Percentiles rank a stretch among this genome's conserved stretches.
These are phyloP conservation scores for Sphaceloma murrayae DNA, from an alignment of 2,329 filamentous ascomycete species.

Conservation along the genomic window DNA sequence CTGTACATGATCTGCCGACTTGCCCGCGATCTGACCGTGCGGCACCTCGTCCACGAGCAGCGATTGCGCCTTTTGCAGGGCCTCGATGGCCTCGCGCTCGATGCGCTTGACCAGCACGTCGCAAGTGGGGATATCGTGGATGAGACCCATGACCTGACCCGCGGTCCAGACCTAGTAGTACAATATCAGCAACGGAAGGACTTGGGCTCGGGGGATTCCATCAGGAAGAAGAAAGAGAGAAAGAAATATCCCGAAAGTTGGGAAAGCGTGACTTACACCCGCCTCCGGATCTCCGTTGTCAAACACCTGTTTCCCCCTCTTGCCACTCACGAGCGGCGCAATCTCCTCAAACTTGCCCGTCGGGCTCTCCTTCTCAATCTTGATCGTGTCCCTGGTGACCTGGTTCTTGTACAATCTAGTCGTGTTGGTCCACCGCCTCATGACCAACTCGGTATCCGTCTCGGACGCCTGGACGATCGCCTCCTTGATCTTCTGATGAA, in stretches of 20 bases:
- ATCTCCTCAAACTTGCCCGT: slow-evolving; percentile 86
- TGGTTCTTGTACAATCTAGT: slow-evolving; percentile 83
- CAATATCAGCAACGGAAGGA: too few relatives aligned
- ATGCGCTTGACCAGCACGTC: slow-evolving; percentile 38
- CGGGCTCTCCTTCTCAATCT: slow-evolving; percentile 72
- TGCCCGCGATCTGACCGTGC: slow-evolving; percentile 26
- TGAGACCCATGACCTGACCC: slow-evolving; percentile 72
- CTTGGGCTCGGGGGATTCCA: too few relatives aligned
- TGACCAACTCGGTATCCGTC: slow-evolving; percentile 79
- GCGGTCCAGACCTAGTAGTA: slow-evolving; percentile 97
- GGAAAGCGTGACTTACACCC: slow-evolving; percentile 78
- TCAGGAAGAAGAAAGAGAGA: too few relatives aligned
- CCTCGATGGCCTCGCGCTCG: slow-evolving; percentile 37
- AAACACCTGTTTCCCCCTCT: slow-evolving; percentile 86
- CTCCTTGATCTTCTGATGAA: slow-evolving; percentile 90
- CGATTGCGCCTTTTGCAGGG: slow-evolving; percentile 32
- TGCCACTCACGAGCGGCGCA: slow-evolving; percentile 76
- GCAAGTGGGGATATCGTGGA: slow-evolving; percentile 44
- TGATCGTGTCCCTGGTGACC: slow-evolving; percentile 67
- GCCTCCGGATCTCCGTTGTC: slow-evolving; percentile 81
- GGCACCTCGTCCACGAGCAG: slow-evolving; percentile 33
- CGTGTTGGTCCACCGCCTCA: slow-evolving; percentile 90
- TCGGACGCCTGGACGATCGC: slow-evolving; percentile 81
- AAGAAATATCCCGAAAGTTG: too few relatives aligned
- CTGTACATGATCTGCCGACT: slow-evolving; percentile 19